phyloP scores from a whole-genome alignment of 495 filamentous ascomycete genomes.

The Annulohypoxylon nitens region DNA sequence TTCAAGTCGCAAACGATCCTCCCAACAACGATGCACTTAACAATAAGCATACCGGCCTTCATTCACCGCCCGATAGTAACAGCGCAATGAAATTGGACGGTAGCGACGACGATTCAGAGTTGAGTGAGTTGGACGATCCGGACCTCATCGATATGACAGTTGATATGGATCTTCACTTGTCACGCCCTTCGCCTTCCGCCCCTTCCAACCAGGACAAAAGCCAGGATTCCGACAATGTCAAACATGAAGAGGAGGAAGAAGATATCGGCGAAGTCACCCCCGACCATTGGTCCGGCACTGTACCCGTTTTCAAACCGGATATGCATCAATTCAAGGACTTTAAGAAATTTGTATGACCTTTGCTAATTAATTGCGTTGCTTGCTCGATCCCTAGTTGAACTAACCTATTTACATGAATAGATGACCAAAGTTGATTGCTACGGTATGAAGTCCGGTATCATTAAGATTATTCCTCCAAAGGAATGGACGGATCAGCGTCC shows the following conservation, averaged over 20 bases:
- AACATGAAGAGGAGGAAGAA: conserved; percentile 61
- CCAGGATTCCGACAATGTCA: conserved; percentile 19
- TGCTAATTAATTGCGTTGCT: conserved; percentile 6
- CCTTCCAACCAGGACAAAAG: conserved; percentile 25
- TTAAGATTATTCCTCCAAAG: conserved; percentile 92
- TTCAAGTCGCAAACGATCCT: conserved; percentile 37
- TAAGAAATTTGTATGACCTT: conserved; percentile 74
- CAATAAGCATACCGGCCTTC: conserved; percentile 58
- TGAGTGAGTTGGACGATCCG: conserved; percentile 67
- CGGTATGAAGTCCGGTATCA: conserved; percentile 96
- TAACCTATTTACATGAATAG: conserved; percentile 46
- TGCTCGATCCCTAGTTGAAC: conserved; percentile 12
- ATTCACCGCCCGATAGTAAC: conserved; percentile 67
- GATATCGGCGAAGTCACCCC: conserved; percentile 81
- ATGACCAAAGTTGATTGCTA: conserved; percentile 90
- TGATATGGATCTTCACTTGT: conserved; percentile 52
- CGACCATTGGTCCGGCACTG: conserved; percentile 88
- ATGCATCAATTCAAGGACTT: conserved; percentile 96
- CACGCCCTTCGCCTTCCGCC: conserved; percentile 33
- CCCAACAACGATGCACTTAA: conserved; percentile 32
- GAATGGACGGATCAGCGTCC: conserved; percentile 92
- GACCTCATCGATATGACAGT: conserved; percentile 50
- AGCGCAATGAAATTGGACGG: conserved; percentile 62
- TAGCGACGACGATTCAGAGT: conserved; percentile 65
- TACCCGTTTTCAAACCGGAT: conserved; percentile 95